Evolutionary conservation across 2,329 filamentous ascomycete species (phyloP), one percentile per base, ranked within the genome.

Genomic region (Graphium sp.): DNA sequence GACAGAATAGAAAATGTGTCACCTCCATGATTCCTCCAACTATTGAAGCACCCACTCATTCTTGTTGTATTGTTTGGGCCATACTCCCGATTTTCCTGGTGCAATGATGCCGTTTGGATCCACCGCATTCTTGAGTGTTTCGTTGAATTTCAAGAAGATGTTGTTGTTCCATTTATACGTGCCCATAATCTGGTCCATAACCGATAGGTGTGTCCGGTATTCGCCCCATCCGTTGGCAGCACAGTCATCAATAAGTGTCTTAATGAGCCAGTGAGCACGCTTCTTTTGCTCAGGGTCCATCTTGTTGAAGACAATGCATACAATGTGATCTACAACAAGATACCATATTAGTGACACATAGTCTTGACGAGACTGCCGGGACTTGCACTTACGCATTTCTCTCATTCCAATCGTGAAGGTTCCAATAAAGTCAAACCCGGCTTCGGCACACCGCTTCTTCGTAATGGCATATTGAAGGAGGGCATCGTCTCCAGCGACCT

Each of bases 251-350:
- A 56, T 52, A 35, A 56, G 43, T 58, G 48, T 48, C 5, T 44
- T 35, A 35, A 53, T 41, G 8, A 45, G 33, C 33, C 34, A 38
- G 28, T 42, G 34, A 18, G 44, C 45, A 3, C 48, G 44, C 13
- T 46, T 35, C 36, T 58, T 52, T 14, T 31, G 31, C 2, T 55
- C 49, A 1, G 47, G 37, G 19, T 60, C 49, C 21, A 50, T 48
- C 5, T 55, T 48, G 34, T 69, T 53, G 39, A 61, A 69, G 10
- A 66, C 52, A 23, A 69, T 58, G 32, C 60, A 60, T 4, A 64
- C 55, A 32, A 68, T 66, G 39, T 66, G 57, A 40, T 67, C 35
- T 36, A 27, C 24, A 5, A 18, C n/a, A n/a, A n/a, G n/a, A n/a
- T n/a, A n/a, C n/a, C n/a, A n/a, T n/a, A n/a, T n/a, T n/a, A n/a